Evolutionary conservation across 768 basidiomycete species (phyloP).

Genomic region (Calocybe indica): DNA sequence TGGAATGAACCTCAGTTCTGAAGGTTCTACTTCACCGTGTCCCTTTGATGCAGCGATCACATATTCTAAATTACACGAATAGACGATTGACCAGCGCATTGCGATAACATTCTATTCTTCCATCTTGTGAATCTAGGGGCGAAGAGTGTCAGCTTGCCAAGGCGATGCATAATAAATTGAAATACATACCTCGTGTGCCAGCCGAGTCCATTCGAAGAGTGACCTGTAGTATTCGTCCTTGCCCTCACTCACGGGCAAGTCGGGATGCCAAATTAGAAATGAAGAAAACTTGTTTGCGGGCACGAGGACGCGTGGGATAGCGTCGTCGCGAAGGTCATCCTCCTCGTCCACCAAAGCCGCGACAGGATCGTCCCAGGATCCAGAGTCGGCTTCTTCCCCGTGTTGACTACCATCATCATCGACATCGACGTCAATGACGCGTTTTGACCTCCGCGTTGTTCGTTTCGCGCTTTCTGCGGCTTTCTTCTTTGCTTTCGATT

Average conservation of each 20-base stretch:
- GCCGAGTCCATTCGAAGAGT: constrained; percentile 63
- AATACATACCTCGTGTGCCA: constrained; percentile 54
- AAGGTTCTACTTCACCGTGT: too few relatives aligned
- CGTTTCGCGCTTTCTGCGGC: constrained; percentile 9
- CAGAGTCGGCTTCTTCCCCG: too few relatives aligned
- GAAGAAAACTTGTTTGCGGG: constrained; percentile 55
- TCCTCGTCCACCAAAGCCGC: constrained; percentile 18
- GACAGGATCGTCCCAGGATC: too few relatives aligned
- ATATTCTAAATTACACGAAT: too few relatives aligned
- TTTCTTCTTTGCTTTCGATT: constrained; percentile 1
- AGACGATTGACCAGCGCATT: too few relatives aligned
- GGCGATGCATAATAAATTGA: neutral
- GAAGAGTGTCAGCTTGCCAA: too few relatives aligned
- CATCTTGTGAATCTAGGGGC: too few relatives aligned
- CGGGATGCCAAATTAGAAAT: constrained; percentile 73
- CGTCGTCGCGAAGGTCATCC: constrained; percentile 19
- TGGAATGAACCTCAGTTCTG: too few relatives aligned
- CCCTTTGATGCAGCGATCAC: too few relatives aligned
- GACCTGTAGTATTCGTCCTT: constrained; percentile 68
- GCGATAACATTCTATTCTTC: too few relatives aligned
- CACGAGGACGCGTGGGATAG: constrained; percentile 28
- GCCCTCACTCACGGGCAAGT: constrained; percentile 62
- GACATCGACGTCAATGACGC: constrained; percentile 14
- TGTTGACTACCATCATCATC: constrained; percentile 16
- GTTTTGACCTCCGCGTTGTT: constrained; percentile 20